Evolutionary conservation across 805 yeast species (phyloP), one percentile per base, ranked within the genome.

Genomic region (Myxozyma mucilagina): DNA sequence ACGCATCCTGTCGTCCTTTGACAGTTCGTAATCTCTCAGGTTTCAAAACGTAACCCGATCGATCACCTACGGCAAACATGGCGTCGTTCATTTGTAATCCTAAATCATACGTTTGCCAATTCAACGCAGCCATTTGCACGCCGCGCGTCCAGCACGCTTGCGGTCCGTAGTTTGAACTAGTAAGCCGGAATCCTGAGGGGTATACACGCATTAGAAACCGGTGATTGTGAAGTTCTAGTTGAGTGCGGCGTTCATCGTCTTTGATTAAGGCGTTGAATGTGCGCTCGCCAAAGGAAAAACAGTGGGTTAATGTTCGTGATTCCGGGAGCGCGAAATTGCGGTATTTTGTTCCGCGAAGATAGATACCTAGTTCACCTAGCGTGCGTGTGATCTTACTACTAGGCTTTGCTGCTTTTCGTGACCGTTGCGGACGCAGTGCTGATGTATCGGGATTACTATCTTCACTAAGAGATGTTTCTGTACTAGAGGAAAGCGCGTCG

Each of bases 111-210:
- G 61, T 58, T 18, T 58, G 61, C 61, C 61, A 58, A 18, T 58
- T 94, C 0, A 97, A 86, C 0, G 99, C 98, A 4, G 89, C 98
- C 90, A 94, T 84, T 71, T 94, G 99, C 10, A 82, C 87, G 0
- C 99, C 99, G 50, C 81, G 77, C 53, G 79, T 79, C 99, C 99
- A 94, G 70, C 84, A 90, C 0, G 74, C 73, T 1, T 89, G 74
- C 0, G 99, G 98, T 47, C 81, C 82, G 70, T 90, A 92, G 70
- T 94, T 94, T 2, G 89, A 80, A 0, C 97, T 90, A 55, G 79
- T 86, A 64, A 89, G 80, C 44, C 97, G 76, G 59, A 85, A 81
- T 7, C 85, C 85, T 0, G 96, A 86, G 0, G 99, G 99, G 70
- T 94, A 94, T 0, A 91, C 83, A 54, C 99, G 79, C 87, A 90